Percentiles rank a stretch among this genome's conserved stretches.
Evolutionary conservation across 129 eudicot genomes (phyloP).

Genomic region (Helianthus tuberosus): DNA sequence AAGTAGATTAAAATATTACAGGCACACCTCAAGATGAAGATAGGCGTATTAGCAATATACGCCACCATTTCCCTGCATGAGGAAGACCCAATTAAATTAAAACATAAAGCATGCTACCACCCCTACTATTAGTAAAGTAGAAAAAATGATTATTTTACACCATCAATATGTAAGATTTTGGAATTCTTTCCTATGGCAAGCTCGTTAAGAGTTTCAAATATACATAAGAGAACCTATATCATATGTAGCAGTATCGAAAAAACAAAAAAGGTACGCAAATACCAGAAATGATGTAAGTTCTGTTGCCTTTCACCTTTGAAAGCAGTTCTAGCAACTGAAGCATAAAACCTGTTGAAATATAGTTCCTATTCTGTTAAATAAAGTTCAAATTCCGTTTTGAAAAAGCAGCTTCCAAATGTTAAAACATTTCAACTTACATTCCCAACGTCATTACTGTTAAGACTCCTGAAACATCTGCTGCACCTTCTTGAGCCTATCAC

Average conservation of each 20-base stretch:
- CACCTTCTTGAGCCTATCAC: conserved; percentile 85
- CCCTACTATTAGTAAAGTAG: too few species aligned
- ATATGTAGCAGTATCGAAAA: background rate
- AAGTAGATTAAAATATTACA: background rate
- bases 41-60: conserved; percentile 87
- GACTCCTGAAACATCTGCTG: conserved; percentile 80
- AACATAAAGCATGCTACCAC: background rate
- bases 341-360: conserved; percentile 67
- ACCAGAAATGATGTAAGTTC: conserved; percentile 98
- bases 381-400: background rate
- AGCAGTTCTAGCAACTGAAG: conserved; percentile 91
- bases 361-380: background rate
- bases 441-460: conserved; percentile 95
- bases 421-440: conserved; percentile 59
- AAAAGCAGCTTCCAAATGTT: background rate
- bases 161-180: background rate
- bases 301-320: conserved; percentile 91
- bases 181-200: background rate
- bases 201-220: background rate
- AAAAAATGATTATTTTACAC: too few species aligned
- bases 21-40: conserved; percentile 82
- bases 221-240: background rate
- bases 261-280: background rate
- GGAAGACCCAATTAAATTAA: conserved; percentile 13
- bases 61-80: conserved; percentile 92